These are phyloP conservation scores for Pythium oligandrum DNA, from an alignment of 352 stramenopile genomes.

Conservation along the genomic window DNA sequence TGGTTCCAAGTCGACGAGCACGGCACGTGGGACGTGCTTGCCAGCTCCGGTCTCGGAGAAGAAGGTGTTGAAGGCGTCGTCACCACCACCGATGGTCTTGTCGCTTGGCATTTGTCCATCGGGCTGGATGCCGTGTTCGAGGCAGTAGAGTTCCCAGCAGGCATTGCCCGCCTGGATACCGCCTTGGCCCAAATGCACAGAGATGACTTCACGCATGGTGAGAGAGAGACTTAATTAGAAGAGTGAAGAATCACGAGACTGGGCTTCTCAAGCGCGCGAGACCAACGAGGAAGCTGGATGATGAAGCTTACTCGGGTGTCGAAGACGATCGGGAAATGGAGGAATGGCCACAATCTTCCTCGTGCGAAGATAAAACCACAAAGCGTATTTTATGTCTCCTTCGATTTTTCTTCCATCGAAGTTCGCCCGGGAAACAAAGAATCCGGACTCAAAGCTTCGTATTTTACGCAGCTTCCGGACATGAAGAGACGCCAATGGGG, in stretches of 20 bases:
- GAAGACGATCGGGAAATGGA: too few species aligned
- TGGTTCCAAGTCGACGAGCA: constrained; percentile 98
- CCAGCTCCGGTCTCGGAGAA: constrained; percentile 91
- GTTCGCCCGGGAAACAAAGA: too few species aligned
- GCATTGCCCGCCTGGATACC: constrained; percentile 85
- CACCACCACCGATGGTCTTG: constrained; percentile 90
- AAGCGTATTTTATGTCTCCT: too few species aligned
- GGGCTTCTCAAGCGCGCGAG: background rate
- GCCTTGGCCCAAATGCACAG: constrained; percentile 83
- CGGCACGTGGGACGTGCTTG: constrained; percentile 97
- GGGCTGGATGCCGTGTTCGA: constrained; percentile 88
- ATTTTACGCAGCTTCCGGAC: too few species aligned
- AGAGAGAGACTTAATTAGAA: background rate
- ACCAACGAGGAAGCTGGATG: constrained; percentile 58
- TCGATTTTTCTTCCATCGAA: too few species aligned
- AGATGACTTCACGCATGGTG: constrained; percentile 76
- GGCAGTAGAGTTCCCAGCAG: constrained; percentile 84
- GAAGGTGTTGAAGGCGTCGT: constrained; percentile 98
- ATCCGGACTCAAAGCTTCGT: too few species aligned
- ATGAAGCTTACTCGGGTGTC: constrained; percentile 56
- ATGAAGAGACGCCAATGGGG: too few species aligned
- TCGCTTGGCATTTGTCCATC: constrained; percentile 92
- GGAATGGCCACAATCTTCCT: too few species aligned
- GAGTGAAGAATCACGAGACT: background rate
- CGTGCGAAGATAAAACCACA: too few species aligned